Base-by-base conservation (phyloP, 2,329 filamentous ascomycete genomes). In the Neopestalotiopsis sp. region DNA sequence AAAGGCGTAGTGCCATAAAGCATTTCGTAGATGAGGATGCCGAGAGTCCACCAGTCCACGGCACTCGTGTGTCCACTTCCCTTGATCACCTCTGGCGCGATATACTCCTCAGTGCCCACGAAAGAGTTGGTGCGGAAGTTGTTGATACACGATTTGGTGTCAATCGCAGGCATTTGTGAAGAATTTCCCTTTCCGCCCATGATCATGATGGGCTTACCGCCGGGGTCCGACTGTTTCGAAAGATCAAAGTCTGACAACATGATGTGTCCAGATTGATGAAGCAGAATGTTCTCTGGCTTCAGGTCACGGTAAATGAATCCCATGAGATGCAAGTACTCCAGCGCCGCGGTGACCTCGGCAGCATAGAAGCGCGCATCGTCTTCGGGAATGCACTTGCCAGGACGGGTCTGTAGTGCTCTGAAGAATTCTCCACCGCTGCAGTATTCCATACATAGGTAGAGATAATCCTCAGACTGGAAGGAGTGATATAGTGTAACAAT, bases 401-500 rank as follows among this genome's bases (percentile, higher is more conserved):
- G 96, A 38, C 96, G 90, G 5, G 96, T 98, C 84, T 99, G 96
- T 60, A 99, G 85, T 32, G 96, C 96, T 80, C 96, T 88, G 86
- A 99, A 99, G 84, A 99, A 99, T 81, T 99, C 96, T 71, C 96
- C 96, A 73, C 96, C 96, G 75, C 95, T 98, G 86, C 96, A 99
- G 80, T 99, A 99, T 81, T 99, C 96, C 96, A 99, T 99, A 81
- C 96, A 99, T n/a, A 99, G 88, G 79, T 99, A 99, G 57, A 99
- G 88, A 82, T 98, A 95, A 74, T 99, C 96, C 80, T 99, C 96
- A 1, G 96, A 99, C 81, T 99, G 96, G 86, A 99, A 99, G 0
- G 95, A 98, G 83, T 99, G 96, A 80, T 98, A 99, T 2, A 99
- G 86, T 0, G 96, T 99, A 71, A 99, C 96, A 78, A 99, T 99